A percentile compares a stretch with the other conserved stretches of the same genome.
phyloP scores from a whole-genome alignment of 2,329 filamentous ascomycete genomes.

The Hymenoscyphus scutula region DNA sequence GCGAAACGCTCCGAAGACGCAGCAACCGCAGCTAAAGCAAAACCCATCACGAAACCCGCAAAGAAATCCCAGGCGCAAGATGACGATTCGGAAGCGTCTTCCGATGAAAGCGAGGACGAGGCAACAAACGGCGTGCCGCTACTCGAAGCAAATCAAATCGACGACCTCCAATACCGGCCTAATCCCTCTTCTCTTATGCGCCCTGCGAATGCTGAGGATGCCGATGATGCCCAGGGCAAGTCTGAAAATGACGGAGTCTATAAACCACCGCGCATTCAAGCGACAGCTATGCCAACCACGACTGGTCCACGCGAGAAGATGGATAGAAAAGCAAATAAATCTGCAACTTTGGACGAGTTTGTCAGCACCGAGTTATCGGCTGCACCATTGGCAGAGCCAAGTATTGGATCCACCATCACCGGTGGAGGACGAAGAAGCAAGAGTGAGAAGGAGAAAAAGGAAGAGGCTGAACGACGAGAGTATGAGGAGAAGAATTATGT shows the following conservation, averaged over 20 bases:
- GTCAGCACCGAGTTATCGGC: constrained; percentile 78
- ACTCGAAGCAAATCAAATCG: constrained; percentile 40
- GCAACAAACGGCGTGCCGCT: constrained; percentile 26
- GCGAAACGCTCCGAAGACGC: constrained; percentile 39
- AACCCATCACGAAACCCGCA: background rate
- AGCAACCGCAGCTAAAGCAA: constrained; percentile 27
- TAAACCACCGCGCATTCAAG: constrained; percentile 82
- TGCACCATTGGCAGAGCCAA: constrained; percentile 80
- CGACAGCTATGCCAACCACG: constrained; percentile 75
- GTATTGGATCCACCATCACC: constrained; percentile 86
- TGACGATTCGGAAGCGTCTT: constrained; percentile 25
- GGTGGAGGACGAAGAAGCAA: constrained; percentile 76
- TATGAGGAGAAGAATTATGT: constrained; percentile 95
- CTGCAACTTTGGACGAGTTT: constrained; percentile 88
- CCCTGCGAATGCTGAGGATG: constrained; percentile 29
- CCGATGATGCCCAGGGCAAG: constrained; percentile 36
- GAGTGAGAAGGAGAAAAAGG: constrained; percentile 70
- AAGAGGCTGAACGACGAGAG: constrained; percentile 73
- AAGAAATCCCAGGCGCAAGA: constrained; percentile 14
- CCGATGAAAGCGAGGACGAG: constrained; percentile 35
- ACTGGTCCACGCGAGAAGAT: constrained; percentile 47
- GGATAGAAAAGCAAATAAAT: constrained; percentile 65
- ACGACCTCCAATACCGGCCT: constrained; percentile 62
- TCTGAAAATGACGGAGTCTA: constrained; percentile 67
- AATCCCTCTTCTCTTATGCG: constrained; percentile 49